Base-by-base conservation (phyloP, 169 alveolate species). In the Plasmodium yoelii region DNA sequence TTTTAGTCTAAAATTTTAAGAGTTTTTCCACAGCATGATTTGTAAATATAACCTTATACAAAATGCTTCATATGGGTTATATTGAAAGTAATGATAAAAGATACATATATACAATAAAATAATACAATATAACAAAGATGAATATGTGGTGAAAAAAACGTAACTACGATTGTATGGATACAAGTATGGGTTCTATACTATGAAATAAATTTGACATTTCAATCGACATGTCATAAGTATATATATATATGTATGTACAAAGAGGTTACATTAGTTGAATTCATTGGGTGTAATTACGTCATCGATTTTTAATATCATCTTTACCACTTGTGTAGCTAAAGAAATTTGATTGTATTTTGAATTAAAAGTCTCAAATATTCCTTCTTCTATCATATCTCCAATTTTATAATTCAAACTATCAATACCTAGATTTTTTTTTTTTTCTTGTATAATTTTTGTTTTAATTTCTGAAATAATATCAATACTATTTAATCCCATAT, bases 241-340 rank as follows among this genome's bases (percentile, higher is more conserved):
- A 34, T 4, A 34, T 34, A 34, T 34, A 34, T 1, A 34, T 7
- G 42, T 34, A 34, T 34, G 42, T 2, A 34, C 42, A 34, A 74
- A 60, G 19, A 69, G 19, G 53, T 22, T 1, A 47, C 70, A 44
- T 65, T 71, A 86, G 56, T 68, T 71, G 19, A 70, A 86, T 53
- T 86, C 91, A n/a, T 86, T 86, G 10, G 91, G 91, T 18, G 91
- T 84, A 67, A 98, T 98, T 56, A 98, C 99, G 91, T 99, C 99
- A 92, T 98, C 99, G 55, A 98, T 99, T 91, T 99, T 99, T 34
- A 99, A 93, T 70, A 99, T 98, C 99, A 98, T 98, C 92, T 98
- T 98, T 59, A 98, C 99, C 8, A 98, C 99, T 95, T 98, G 99
- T 1, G 99, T 98, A 18, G 99, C 99, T 55, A 98, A 95, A 71